Base-by-base conservation (phyloP, 352 stramenopile genomes). In the Phytophthora constricta region DNA sequence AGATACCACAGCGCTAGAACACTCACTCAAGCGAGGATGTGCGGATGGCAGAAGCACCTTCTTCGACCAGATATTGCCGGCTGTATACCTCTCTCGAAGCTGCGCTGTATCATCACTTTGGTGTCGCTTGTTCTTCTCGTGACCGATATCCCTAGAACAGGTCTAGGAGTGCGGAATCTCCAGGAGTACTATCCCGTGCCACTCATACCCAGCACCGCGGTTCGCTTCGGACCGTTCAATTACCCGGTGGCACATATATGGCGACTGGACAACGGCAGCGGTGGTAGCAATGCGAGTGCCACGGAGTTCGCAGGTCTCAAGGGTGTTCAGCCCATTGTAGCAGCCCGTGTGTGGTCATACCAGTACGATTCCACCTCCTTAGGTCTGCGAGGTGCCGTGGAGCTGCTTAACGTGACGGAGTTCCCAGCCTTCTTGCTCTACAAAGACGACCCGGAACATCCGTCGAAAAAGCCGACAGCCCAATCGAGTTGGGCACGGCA, bases 81-180 rank as follows among this genome's bases (percentile, higher is more conserved):
- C 0, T 73, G 11, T 28, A 64, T 86, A 20, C 31, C 11, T 3
- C 73, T 84, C 46, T 79, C 70, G 11, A 64, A 62, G 17, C 34
- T 67, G 22, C 70, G 74, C 23, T 80, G 57, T 13, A 5, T 84
- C 5, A 34, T 88, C 42, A 82, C 75, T 2, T 11, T 82, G 1
- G 25, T 88, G 5, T 70, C 64, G 9, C 22, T 90, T 20, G 23
- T 68, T 9, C 66, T 90, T 10, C 56, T 80, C 0, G n/a, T 74
- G 34, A 82, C 77, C 2, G 82, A 90, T 22, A 86, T 90, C 23
- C 79, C 77, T 7, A 77, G 82, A 10, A 80, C 79, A 0, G 79
- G 82, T 1, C 57, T 89, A 11, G 75, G 75, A 0, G 58, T 84
- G 4, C 27, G 25, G 23, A 63, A 54, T 19, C 23, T 82, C 11